These are phyloP conservation scores for Priceomyces fermenticarens DNA, from an alignment of 805 yeast genomes.

Conservation along the genomic window DNA sequence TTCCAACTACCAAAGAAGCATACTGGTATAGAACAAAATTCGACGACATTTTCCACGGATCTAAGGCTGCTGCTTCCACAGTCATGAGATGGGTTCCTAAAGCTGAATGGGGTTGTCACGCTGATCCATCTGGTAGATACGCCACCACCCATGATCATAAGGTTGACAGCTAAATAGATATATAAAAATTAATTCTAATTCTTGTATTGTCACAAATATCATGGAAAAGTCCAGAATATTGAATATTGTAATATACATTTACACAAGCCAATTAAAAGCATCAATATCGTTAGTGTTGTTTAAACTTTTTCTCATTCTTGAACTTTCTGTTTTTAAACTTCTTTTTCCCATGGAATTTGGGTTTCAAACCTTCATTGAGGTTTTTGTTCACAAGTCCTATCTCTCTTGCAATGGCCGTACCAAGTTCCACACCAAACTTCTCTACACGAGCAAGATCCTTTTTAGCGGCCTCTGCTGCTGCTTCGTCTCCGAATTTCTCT, in stretches of 20 bases:
- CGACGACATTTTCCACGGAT: constrained; percentile 79
- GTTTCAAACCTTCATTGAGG: constrained; percentile 21
- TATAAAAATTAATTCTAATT: too few relatives aligned
- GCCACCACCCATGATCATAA: constrained; percentile 80
- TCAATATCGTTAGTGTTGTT: background rate
- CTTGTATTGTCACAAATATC: too few relatives aligned
- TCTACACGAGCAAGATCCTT: constrained; percentile 68
- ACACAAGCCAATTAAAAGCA: too few relatives aligned
- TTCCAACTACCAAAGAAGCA: constrained; percentile 98
- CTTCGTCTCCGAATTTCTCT: constrained; percentile 72
- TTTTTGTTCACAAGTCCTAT: constrained; percentile 50
- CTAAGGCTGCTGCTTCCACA: constrained; percentile 86
- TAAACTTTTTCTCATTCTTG: constrained; percentile 4
- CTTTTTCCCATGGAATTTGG: constrained; percentile 6
- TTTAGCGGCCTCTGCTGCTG: constrained; percentile 51
- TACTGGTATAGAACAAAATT: constrained; percentile 98
- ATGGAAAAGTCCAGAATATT: too few relatives aligned
- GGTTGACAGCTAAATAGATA: constrained; percentile 21
- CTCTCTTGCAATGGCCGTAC: constrained; percentile 65
- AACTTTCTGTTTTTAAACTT: constrained; percentile 4
- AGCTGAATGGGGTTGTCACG: constrained; percentile 99
- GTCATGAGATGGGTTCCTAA: constrained; percentile 99
- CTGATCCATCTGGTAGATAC: constrained; percentile 97
- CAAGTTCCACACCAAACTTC: constrained; percentile 77
- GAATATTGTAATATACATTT: too few relatives aligned